Conservation (phyloP, 371 early-diverging fungal species). For the Mucor irregularis region DNA sequence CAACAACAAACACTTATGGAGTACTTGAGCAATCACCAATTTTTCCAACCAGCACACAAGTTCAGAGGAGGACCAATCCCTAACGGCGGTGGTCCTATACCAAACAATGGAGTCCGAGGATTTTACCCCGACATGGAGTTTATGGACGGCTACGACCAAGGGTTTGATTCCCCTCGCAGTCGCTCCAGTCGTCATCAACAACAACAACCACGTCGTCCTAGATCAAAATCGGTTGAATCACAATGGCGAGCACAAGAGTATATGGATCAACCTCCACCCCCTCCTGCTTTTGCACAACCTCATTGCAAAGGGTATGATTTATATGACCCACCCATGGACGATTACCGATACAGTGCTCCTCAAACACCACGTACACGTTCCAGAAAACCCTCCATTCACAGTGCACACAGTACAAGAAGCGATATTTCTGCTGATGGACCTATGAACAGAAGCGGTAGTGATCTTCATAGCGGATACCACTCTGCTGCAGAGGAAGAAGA, state of each 20-base stretch:
- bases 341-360: too few species aligned
- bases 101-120: too few species aligned
- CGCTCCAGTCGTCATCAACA: neutral
- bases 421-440: neutral
- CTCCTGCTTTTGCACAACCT: too few species aligned
- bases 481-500: neutral
- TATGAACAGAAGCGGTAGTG: neutral
- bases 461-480: neutral
- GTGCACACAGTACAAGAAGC: constrained; percentile 18
- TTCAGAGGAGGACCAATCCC: too few species aligned
- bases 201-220: neutral
- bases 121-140: neutral
- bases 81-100: too few species aligned
- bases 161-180: neutral
- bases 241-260: neutral
- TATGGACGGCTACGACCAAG: neutral
- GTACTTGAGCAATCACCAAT: too few species aligned
- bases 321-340: neutral
- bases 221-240: constrained; percentile 16
- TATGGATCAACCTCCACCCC: neutral
- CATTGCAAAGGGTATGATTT: too few species aligned
- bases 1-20: too few species aligned
- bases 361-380: neutral
- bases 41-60: too few species aligned
- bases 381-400: constrained; percentile 18